Evolutionary conservation across 2,329 filamentous ascomycete genomes (phyloP).

Genomic region (Colletotrichum endophyticum): DNA sequence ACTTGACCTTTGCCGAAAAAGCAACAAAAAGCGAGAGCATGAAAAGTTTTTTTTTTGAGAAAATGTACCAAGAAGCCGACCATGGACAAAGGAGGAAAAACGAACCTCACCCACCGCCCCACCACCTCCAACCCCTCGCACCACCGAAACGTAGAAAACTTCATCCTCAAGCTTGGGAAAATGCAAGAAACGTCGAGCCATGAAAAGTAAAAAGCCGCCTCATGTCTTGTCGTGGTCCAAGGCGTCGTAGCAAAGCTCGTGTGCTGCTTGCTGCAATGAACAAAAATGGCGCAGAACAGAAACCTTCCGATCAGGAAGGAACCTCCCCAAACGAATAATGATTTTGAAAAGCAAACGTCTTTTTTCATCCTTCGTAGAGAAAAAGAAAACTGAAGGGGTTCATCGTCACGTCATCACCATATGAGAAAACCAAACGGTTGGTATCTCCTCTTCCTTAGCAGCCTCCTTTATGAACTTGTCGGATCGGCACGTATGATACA

Average conservation of each 20-base stretch:
- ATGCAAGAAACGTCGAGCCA: not conserved
- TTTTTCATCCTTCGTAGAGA: not conserved
- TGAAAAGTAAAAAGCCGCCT: constrained; percentile 12
- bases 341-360: not conserved
- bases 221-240: constrained; percentile 19
- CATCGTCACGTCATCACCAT: constrained; percentile 8
- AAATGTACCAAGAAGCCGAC: constrained; percentile 11
- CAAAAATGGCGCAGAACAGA: not conserved
- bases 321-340: not conserved
- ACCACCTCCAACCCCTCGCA: not conserved
- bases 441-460: not conserved
- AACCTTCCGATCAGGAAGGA: not conserved
- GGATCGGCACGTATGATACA: constrained; percentile 4
- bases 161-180: not conserved
- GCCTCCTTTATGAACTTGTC: constrained; percentile 7
- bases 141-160: not conserved
- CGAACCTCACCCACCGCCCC: not conserved
- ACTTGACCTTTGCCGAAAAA: not conserved
- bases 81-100: not conserved
- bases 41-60: not conserved
- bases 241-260: constrained; percentile 21
- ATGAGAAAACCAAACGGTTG: not conserved
- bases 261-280: constrained; percentile 12
- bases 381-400: not conserved
- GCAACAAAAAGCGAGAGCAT: not conserved